Conservation (phyloP, 768 basidiomycete species). For the Ramaria sp. region DNA sequence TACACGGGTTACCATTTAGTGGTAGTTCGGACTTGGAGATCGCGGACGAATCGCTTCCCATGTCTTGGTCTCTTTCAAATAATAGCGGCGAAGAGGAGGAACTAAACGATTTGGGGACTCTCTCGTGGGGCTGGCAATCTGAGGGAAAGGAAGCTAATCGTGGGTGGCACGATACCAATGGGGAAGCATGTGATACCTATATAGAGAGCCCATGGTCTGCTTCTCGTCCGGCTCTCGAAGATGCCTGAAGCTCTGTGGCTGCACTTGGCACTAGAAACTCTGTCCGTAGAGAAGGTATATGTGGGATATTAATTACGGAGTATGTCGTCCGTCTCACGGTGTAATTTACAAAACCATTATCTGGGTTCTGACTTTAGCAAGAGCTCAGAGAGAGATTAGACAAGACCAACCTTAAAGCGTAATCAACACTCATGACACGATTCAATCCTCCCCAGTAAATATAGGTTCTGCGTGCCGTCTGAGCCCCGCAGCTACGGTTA, state of each 20-base stretch:
- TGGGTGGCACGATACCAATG: background rate
- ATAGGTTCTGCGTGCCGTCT: slow-evolving; percentile 1
- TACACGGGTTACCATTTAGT: background rate
- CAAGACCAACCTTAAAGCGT: background rate
- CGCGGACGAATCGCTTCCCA: background rate
- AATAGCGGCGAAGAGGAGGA: background rate
- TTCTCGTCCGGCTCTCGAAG: background rate
- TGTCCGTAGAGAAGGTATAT: background rate
- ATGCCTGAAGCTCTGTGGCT: background rate
- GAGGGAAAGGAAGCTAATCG: background rate
- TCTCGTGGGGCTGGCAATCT: background rate
- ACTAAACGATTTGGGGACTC: background rate
- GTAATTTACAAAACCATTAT: background rate
- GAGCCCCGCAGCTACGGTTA: background rate
- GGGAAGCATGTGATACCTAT: background rate
- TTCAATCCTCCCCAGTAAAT: background rate
- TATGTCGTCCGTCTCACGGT: background rate
- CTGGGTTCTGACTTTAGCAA: background rate
- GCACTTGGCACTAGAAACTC: background rate
- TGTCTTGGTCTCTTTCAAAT: background rate
- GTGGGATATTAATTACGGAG: background rate
- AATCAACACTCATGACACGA: background rate
- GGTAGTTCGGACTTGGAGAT: background rate
- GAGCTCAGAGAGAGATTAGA: too few relatives aligned
- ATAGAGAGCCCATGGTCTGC: background rate